These are phyloP conservation scores for Pharus latifolius DNA, from an alignment of 176 grass and related monocot genomes.

Conservation along the genomic window DNA sequence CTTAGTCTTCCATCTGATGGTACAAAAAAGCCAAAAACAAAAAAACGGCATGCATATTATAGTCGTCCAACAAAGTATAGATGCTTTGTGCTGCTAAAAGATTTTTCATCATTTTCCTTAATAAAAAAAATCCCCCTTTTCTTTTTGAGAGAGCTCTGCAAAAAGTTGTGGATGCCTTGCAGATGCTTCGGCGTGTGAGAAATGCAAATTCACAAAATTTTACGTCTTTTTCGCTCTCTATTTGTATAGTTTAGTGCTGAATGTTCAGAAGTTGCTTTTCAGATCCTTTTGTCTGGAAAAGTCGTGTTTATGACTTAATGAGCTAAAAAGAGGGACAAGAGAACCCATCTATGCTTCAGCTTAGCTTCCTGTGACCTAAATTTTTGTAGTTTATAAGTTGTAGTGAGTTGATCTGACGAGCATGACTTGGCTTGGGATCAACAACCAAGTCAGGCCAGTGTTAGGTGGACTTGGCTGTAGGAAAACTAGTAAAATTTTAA, in stretches of 20 bases:
- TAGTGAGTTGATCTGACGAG: background rate
- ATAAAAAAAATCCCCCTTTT: background rate
- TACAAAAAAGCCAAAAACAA: no score
- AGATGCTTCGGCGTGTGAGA: background rate
- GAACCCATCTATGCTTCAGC: background rate
- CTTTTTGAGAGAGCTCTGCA: background rate
- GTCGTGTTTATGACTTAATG: background rate
- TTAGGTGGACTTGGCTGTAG: background rate
- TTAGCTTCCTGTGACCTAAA: background rate
- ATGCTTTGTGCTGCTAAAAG: no score
- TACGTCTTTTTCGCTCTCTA: background rate
- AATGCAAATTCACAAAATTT: conserved; percentile 9
- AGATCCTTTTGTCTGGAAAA: conserved; percentile 13
- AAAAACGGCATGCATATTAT: no score
- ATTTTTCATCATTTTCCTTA: no score
- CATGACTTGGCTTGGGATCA: background rate
- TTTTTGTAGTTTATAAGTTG: background rate
- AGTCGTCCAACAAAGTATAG: no score
- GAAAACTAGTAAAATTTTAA: background rate
- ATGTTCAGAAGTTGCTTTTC: background rate
- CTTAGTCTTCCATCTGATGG: no score
- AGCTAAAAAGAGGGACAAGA: background rate
- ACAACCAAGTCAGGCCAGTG: background rate
- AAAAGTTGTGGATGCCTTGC: background rate
- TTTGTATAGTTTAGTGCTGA: background rate